Evolutionary conservation across 345 rosid genomes (phyloP).

Genomic region (Ceriops tagal): DNA sequence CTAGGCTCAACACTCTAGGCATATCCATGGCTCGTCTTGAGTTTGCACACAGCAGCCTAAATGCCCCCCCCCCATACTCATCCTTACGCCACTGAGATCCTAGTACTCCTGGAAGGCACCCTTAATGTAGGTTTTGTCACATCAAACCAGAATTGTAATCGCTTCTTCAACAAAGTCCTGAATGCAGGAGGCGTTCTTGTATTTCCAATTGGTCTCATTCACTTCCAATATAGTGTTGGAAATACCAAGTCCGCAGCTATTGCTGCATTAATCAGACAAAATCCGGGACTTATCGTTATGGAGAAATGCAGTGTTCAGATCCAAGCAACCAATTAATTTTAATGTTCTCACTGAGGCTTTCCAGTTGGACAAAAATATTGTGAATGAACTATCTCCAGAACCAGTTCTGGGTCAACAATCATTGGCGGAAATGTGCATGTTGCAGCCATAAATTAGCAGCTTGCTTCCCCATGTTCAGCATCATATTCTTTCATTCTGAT

Average conservation of each 20-base stretch:
- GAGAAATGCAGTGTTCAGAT: constrained; percentile 5
- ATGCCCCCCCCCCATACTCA: constrained; percentile 14
- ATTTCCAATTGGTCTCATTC: constrained; percentile 17
- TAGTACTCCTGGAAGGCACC: not conserved
- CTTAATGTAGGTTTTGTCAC: constrained; percentile 13
- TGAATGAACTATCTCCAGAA: not conserved
- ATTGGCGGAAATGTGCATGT: not conserved
- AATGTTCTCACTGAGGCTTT: constrained; percentile 14
- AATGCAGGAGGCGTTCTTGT: constrained; percentile 16
- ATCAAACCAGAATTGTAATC: not conserved
- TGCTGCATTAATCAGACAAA: constrained; percentile 15
- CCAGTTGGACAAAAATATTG: constrained; percentile 4
- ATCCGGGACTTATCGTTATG: constrained; percentile 9
- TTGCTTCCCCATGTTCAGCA: too few relatives aligned
- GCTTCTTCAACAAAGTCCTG: constrained; percentile 1
- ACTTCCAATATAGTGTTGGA: constrained; percentile 11
- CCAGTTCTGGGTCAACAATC: not conserved
- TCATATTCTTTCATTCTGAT: too few relatives aligned
- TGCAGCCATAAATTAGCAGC: not conserved
- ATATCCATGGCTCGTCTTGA: constrained; percentile 7
- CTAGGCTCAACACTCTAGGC: constrained; percentile 14
- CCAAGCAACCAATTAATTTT: constrained; percentile 5
- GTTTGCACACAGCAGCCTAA: constrained; percentile 3
- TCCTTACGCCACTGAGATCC: constrained; percentile 8
- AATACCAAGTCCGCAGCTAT: constrained; percentile 3